These are phyloP conservation scores for Yamadazyma pseudoaaseri DNA, from an alignment of 1,139 yeast species.

Conservation along the genomic window DNA sequence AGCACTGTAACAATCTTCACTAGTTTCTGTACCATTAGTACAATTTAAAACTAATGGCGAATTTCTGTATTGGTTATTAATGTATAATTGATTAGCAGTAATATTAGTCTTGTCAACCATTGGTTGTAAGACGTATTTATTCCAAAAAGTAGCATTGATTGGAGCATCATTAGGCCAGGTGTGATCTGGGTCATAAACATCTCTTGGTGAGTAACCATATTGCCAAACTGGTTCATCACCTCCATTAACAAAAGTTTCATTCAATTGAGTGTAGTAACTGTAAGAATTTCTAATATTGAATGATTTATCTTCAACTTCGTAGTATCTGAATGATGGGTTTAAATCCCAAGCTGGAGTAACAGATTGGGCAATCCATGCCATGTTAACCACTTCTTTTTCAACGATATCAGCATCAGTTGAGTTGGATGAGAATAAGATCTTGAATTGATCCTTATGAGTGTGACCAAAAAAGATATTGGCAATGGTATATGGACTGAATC, in stretches of 20 bases:
- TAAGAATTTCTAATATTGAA: constrained; percentile 60
- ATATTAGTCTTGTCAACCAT: constrained; percentile 13
- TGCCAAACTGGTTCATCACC: constrained; percentile 57
- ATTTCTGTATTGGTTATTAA: constrained; percentile 46
- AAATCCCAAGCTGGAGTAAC: constrained; percentile 60
- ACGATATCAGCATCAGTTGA: constrained; percentile 29
- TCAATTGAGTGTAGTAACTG: constrained; percentile 54
- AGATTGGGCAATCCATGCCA: constrained; percentile 68
- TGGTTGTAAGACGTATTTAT: constrained; percentile 33
- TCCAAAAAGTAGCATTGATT: constrained; percentile 61
- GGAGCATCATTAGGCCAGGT: constrained; percentile 55
- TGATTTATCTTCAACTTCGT: constrained; percentile 62
- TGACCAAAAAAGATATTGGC: constrained; percentile 72
- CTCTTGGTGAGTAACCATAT: constrained; percentile 55
- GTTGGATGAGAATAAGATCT: constrained; percentile 50
- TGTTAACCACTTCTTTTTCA: constrained; percentile 38
- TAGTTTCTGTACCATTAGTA: constrained; percentile 28
- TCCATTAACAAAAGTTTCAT: constrained; percentile 48
- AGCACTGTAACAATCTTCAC: constrained; percentile 35
- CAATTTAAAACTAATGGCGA: constrained; percentile 54
- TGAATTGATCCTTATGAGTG: constrained; percentile 69
- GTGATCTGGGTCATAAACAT: constrained; percentile 40
- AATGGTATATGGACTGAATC: constrained; percentile 68
- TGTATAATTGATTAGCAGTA: constrained; percentile 24
- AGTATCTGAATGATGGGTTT: constrained; percentile 74